Percentiles rank a stretch among this genome's conserved stretches.
These are phyloP conservation scores for Nitzschia inconspicua DNA, from an alignment of 108 stramenopile species.

Conservation along the genomic window DNA sequence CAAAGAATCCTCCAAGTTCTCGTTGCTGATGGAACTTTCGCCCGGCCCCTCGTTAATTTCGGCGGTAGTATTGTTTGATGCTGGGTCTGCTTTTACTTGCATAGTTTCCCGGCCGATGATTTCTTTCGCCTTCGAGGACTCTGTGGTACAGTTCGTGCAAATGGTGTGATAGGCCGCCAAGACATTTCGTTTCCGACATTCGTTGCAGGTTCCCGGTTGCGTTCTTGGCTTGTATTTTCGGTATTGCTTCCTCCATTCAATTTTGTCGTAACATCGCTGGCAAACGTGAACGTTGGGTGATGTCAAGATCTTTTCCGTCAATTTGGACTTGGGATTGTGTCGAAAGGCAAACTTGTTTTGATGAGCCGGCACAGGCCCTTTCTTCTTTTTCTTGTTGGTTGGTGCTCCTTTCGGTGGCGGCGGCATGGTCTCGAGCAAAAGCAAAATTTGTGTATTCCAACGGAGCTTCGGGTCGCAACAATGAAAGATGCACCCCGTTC, in stretches of 20 bases:
- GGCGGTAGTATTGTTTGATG: background rate
- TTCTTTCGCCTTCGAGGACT: slow-evolving; percentile 42
- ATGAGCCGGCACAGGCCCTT: slow-evolving; percentile 81
- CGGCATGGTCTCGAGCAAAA: slow-evolving; percentile 22
- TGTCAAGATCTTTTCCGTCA: slow-evolving; percentile 80
- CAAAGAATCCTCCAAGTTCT: background rate
- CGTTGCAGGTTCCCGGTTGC: slow-evolving; percentile 78
- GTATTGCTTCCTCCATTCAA: slow-evolving; percentile 91
- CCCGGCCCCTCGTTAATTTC: slow-evolving; percentile 6
- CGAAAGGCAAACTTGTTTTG: slow-evolving; percentile 91
- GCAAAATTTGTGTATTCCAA: too few species aligned
- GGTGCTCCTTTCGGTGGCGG: slow-evolving; percentile 21
- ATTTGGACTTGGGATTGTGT: slow-evolving; percentile 95
- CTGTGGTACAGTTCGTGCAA: slow-evolving; percentile 61
- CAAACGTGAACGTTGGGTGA: slow-evolving; percentile 90
- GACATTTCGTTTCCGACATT: slow-evolving; percentile 59
- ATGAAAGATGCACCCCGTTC: too few species aligned
- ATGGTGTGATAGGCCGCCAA: slow-evolving; percentile 85
- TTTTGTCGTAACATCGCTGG: slow-evolving; percentile 88
- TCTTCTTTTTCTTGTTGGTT: slow-evolving; percentile 63
- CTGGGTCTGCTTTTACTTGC: background rate
- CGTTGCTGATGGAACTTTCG: background rate
- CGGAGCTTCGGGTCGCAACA: too few species aligned
- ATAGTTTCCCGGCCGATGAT: slow-evolving; percentile 38
- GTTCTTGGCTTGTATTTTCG: slow-evolving; percentile 90